These are phyloP conservation scores for Rhodotorula sp. DNA, from an alignment of 1,284 basidiomycete species.

Conservation along the genomic window DNA sequence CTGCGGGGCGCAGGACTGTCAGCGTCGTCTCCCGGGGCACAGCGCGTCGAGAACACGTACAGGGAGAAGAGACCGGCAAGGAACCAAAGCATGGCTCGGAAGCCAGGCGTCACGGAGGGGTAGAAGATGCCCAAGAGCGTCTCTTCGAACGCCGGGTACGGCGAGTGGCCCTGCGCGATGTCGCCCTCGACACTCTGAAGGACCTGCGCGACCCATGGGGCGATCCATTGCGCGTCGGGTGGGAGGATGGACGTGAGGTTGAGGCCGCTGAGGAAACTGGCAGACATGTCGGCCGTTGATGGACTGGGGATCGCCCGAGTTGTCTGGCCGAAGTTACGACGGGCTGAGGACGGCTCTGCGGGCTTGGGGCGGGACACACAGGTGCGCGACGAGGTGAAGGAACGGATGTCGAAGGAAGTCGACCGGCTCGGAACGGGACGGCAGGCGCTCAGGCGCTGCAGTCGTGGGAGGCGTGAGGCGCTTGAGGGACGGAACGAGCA, in stretches of 20 bases:
- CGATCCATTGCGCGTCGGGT: background rate
- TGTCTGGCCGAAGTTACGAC: too few relatives aligned
- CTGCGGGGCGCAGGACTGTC: background rate
- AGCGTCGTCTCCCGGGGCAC: background rate
- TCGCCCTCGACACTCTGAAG: background rate
- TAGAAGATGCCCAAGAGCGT: background rate
- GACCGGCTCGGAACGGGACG: too few relatives aligned
- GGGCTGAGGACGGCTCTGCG: too few relatives aligned
- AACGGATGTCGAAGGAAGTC: too few relatives aligned
- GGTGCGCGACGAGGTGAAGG: too few relatives aligned
- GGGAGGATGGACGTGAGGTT: background rate
- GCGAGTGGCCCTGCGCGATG: background rate
- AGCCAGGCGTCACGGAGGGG: background rate
- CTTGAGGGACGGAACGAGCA: too few relatives aligned
- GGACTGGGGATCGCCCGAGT: too few relatives aligned
- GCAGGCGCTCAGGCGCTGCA: too few relatives aligned
- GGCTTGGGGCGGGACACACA: too few relatives aligned
- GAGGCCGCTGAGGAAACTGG: background rate
- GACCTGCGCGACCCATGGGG: background rate
- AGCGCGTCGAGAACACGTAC: too few relatives aligned
- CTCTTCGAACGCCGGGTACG: background rate
- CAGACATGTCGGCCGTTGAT: too few relatives aligned
- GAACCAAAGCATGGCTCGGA: conserved; percentile 11
- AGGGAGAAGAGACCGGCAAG: background rate
- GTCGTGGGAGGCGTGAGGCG: too few relatives aligned